phyloP scores from a whole-genome alignment of 164 flowering plant species.

The Liquidambar formosana region DNA sequence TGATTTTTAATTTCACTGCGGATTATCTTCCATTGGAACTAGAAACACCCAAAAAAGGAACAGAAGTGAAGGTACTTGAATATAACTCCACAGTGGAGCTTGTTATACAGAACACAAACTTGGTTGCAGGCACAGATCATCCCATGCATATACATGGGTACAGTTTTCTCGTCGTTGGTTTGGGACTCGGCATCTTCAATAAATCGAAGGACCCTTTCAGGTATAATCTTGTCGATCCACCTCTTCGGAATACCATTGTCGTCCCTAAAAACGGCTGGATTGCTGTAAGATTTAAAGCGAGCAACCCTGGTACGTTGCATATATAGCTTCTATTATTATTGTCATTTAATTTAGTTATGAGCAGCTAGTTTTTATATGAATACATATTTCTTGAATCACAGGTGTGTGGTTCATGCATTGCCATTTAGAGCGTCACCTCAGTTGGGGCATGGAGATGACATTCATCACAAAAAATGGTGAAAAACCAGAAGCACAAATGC shows the following conservation, averaged over 20 bases:
- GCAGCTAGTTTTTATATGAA: neutral
- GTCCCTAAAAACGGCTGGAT: conserved; percentile 62
- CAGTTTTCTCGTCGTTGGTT: conserved; percentile 62
- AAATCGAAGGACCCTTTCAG: conserved; percentile 34
- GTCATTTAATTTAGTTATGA: neutral
- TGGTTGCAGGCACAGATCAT: conserved; percentile 35
- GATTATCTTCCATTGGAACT: conserved; percentile 23
- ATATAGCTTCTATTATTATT: neutral
- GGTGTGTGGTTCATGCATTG: conserved; percentile 49
- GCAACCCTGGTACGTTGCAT: conserved; percentile 52
- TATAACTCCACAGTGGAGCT: conserved; percentile 44
- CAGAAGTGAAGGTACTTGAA: conserved; percentile 36
- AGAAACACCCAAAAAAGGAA: conserved; percentile 27
- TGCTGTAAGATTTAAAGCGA: conserved; percentile 51
- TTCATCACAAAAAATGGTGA: conserved; percentile 34
- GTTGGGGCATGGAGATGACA: conserved; percentile 40
- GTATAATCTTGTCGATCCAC: conserved; percentile 67
- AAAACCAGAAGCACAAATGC: conserved; percentile 8
- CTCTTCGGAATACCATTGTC: conserved; percentile 36
- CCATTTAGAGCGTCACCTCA: conserved; percentile 35
- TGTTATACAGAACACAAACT: conserved; percentile 48
- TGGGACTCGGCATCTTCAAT: conserved; percentile 60
- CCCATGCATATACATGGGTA: conserved; percentile 67
- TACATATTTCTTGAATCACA: conserved; percentile 3
- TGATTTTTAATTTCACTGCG: conserved; percentile 37